A percentile compares a stretch with the other conserved stretches of the same genome.
Conservation (phyloP, 169 alveolate genomes). For the Blepharisma undulans region DNA sequence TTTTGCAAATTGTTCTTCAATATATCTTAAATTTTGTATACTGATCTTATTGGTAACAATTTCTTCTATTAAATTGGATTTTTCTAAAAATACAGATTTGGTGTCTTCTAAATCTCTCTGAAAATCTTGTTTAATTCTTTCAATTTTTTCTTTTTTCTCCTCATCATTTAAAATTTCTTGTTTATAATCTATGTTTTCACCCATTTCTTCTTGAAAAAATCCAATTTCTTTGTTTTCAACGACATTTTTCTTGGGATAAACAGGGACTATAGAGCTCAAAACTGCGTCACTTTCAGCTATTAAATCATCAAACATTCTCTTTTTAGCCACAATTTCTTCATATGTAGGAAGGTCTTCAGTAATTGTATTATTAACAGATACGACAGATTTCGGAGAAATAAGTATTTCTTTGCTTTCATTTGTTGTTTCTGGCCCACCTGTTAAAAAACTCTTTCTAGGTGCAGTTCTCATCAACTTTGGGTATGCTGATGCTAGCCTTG, state of each 20-base stretch:
- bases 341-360: neutral
- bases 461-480: neutral
- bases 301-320: neutral
- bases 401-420: neutral
- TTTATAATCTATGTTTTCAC: neutral
- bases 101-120: neutral
- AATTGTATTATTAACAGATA: neutral
- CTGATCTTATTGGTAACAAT: neutral
- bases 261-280: neutral
- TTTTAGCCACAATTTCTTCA: slow-evolving; percentile 3
- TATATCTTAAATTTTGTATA: neutral
- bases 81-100: neutral
- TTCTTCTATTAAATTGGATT: neutral
- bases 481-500: neutral
- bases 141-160: neutral
- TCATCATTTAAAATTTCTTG: neutral
- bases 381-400: neutral
- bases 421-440: neutral
- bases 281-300: neutral
- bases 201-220: neutral
- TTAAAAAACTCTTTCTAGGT: neutral
- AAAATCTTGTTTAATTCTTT: neutral
- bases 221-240: neutral
- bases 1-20: neutral
- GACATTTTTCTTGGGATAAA: neutral